phyloP scores from a whole-genome alignment of 768 basidiomycete species.

The Crassisporium funariophilum region DNA sequence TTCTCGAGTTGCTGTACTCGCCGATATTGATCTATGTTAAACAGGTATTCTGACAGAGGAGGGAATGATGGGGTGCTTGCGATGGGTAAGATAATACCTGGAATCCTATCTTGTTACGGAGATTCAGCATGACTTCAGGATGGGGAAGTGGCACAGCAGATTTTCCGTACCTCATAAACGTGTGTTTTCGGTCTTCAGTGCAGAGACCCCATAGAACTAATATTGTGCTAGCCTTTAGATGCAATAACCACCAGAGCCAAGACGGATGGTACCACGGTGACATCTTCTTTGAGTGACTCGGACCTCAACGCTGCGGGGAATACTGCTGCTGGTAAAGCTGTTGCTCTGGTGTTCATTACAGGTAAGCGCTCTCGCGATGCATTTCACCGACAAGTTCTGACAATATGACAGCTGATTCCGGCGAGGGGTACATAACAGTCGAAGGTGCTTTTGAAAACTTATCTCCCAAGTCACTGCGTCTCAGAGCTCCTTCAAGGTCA shows the following conservation, averaged over 20 bases:
- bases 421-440: slow-evolving; percentile 47
- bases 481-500: slow-evolving; percentile 36
- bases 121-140: slow-evolving; percentile 26
- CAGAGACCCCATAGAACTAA: not conserved
- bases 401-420: slow-evolving; percentile 35
- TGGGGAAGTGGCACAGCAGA: slow-evolving; percentile 54
- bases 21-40: not conserved
- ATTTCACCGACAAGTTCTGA: not conserved
- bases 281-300: slow-evolving; percentile 51
- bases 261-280: slow-evolving; percentile 41
- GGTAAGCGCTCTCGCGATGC: slow-evolving; percentile 21
- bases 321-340: slow-evolving; percentile 46
- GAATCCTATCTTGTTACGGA: not conserved
- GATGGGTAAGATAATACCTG: slow-evolving; percentile 44
- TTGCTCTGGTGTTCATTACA: slow-evolving; percentile 58
- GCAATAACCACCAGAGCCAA: slow-evolving; percentile 47
- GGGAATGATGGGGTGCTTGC: slow-evolving; percentile 62
- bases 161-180: slow-evolving; percentile 53
- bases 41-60: slow-evolving; percentile 50
- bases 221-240: slow-evolving; percentile 35
- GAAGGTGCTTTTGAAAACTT: slow-evolving; percentile 30
- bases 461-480: too few species aligned
- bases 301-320: slow-evolving; percentile 46
- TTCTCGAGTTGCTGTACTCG: not conserved
- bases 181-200: slow-evolving; percentile 21